Percentiles rank a stretch among this genome's conserved stretches.
Conservation (phyloP, 306 rosid species). For the Lagenaria siceraria region DNA sequence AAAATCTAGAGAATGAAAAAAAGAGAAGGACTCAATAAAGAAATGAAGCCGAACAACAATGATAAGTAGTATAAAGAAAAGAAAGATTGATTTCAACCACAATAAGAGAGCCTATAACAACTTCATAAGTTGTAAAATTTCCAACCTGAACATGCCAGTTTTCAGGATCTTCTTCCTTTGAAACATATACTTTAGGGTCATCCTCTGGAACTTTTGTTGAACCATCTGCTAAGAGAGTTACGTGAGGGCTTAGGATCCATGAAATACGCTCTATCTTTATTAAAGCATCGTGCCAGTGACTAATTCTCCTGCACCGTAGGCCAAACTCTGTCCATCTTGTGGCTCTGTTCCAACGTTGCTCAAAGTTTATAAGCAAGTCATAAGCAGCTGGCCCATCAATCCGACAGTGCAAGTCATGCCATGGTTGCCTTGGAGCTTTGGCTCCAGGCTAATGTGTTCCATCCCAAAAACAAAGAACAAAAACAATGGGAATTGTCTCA, state of each 20-base stretch:
- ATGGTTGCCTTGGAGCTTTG: constrained; percentile 83
- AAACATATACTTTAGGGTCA: constrained; percentile 39
- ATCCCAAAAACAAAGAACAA: background rate
- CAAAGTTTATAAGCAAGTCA: constrained; percentile 86
- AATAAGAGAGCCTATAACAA: constrained; percentile 8
- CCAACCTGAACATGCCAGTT: constrained; percentile 95
- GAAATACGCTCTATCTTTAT: constrained; percentile 75
- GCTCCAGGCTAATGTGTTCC: constrained; percentile 48
- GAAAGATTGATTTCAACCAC: background rate
- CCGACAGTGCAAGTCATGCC: constrained; percentile 96
- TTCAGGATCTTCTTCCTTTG: constrained; percentile 52
- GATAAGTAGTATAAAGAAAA: constrained; percentile 5
- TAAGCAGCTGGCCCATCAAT: constrained; percentile 96
- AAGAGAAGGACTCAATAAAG: constrained; percentile 12
- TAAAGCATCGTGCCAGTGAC: constrained; percentile 74
- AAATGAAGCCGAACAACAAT: constrained; percentile 5
- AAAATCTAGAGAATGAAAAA: constrained; percentile 43
- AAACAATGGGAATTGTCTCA: background rate
- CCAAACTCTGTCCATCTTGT: constrained; percentile 73
- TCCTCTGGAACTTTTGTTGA: constrained; percentile 47
- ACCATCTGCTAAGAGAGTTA: constrained; percentile 4
- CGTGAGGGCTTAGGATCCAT: constrained; percentile 75
- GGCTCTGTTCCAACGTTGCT: constrained; percentile 85
- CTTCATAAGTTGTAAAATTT: constrained; percentile 3
- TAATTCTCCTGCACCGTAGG: constrained; percentile 29